Conservation (phyloP, 1,139 yeast genomes). For the Nadsonia starkeyi-henricii region DNA sequence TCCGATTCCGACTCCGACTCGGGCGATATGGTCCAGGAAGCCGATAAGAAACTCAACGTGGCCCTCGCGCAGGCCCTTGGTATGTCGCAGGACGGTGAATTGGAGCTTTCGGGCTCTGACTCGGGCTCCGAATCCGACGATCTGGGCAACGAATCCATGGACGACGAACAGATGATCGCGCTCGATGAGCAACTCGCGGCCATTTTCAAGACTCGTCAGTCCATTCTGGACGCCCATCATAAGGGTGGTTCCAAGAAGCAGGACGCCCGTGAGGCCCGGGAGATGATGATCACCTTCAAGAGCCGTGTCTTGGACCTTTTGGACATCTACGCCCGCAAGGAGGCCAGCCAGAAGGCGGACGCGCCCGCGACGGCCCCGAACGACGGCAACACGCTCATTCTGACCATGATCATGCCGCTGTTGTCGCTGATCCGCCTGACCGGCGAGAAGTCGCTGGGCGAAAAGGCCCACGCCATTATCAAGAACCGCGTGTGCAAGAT, state of each 20-base stretch:
- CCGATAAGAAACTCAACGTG: constrained; percentile 54
- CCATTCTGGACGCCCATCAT: constrained; percentile 5
- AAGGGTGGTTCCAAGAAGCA: constrained; percentile 26
- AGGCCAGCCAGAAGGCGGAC: not conserved
- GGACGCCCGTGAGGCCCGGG: constrained; percentile 64
- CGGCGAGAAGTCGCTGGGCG: constrained; percentile 52
- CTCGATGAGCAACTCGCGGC: constrained; percentile 73
- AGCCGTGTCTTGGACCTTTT: constrained; percentile 64
- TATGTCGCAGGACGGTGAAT: constrained; percentile 21
- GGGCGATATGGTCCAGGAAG: constrained; percentile 30
- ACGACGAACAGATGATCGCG: constrained; percentile 95
- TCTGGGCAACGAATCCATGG: constrained; percentile 71
- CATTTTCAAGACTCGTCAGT: constrained; percentile 59
- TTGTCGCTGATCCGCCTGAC: constrained; percentile 51
- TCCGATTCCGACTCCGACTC: constrained; percentile 16
- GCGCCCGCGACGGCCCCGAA: not conserved
- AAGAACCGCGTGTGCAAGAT: constrained; percentile 47
- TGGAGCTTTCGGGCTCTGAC: constrained; percentile 22
- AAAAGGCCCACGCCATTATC: constrained; percentile 59
- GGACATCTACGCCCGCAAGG: constrained; percentile 26
- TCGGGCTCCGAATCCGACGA: constrained; percentile 30
- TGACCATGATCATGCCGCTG: constrained; percentile 44
- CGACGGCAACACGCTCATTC: constrained; percentile 22
- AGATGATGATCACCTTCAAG: constrained; percentile 68
- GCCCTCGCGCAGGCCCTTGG: constrained; percentile 74